Conservation (phyloP, 805 yeast species). For the Candida morakotiae region DNA sequence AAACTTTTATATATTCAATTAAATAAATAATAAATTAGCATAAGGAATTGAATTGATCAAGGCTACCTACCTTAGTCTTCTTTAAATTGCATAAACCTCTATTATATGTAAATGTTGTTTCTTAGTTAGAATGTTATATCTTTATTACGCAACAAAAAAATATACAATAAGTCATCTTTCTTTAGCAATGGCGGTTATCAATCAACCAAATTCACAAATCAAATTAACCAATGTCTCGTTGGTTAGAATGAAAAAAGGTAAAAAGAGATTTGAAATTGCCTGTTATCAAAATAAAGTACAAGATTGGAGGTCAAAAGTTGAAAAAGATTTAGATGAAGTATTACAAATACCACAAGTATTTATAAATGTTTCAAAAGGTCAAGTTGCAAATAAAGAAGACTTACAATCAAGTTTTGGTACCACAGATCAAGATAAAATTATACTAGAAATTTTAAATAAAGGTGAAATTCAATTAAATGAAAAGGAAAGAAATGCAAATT, state of each 20-base stretch:
- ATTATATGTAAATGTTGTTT: too few species aligned
- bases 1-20: too few species aligned
- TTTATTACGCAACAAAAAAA: neutral
- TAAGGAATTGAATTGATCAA: too few species aligned
- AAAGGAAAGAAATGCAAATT: conserved; percentile 79
- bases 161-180: too few species aligned
- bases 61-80: too few species aligned
- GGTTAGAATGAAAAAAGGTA: conserved; percentile 86
- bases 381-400: conserved; percentile 85
- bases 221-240: conserved; percentile 90
- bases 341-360: conserved; percentile 95
- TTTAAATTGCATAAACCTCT: too few species aligned
- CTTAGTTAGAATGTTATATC: too few species aligned
- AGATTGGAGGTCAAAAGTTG: conserved; percentile 85
- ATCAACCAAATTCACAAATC: conserved; percentile 87
- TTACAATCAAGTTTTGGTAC: conserved; percentile 69
- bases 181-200: conserved; percentile 56
- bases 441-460: conserved; percentile 76
- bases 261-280: conserved; percentile 89
- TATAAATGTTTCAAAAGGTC: conserved; percentile 89
- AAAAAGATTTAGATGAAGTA: conserved; percentile 93
- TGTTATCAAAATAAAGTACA: conserved; percentile 97
- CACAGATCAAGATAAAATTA: conserved; percentile 68
- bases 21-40: neutral
- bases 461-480: conserved; percentile 96